Conservation (phyloP, 2,329 filamentous ascomycete species). For the Paradendryphiella salina region DNA sequence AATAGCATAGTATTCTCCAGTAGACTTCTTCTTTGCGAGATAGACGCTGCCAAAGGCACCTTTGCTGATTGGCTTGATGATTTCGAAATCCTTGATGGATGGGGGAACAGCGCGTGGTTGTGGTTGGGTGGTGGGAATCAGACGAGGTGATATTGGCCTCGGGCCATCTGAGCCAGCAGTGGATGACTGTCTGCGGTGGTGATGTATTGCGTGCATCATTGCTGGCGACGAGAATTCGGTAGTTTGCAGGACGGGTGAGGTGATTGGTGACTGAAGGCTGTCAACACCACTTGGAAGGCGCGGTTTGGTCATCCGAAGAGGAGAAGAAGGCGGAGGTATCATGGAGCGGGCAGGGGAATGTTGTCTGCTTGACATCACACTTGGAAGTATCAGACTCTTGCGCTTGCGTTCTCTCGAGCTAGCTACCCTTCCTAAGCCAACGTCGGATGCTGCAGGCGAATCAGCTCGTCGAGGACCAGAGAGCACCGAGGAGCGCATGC, state of each 20-base stretch:
- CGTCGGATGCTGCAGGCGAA: slow-evolving; percentile 81
- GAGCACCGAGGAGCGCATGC: slow-evolving; percentile 77
- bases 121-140: slow-evolving; percentile 75
- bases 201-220: slow-evolving; percentile 59
- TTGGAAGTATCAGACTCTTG: slow-evolving; percentile 80
- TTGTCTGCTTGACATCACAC: slow-evolving; percentile 77
- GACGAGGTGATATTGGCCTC: slow-evolving; percentile 77
- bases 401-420: slow-evolving; percentile 83
- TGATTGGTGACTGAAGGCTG: slow-evolving; percentile 77
- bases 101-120: slow-evolving; percentile 87
- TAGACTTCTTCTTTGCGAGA: slow-evolving; percentile 96
- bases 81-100: slow-evolving; percentile 99
- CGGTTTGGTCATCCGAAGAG: slow-evolving; percentile 82
- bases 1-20: slow-evolving; percentile 97
- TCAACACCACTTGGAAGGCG: slow-evolving; percentile 67
- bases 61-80: slow-evolving; percentile 99
- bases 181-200: slow-evolving; percentile 89
- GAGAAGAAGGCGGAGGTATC: slow-evolving; percentile 72
- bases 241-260: slow-evolving; percentile 81
- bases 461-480: slow-evolving; percentile 76
- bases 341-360: slow-evolving; percentile 82
- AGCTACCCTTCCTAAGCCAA: slow-evolving; percentile 73
- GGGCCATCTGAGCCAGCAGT: slow-evolving; percentile 73
- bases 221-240: slow-evolving; percentile 81
- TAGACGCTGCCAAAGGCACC: slow-evolving; percentile 98